Percentiles rank a stretch among this genome's conserved stretches.
These are phyloP conservation scores for Arabidopsis hybrid DNA, from an alignment of 441 rosid genomes.

Conservation along the genomic window DNA sequence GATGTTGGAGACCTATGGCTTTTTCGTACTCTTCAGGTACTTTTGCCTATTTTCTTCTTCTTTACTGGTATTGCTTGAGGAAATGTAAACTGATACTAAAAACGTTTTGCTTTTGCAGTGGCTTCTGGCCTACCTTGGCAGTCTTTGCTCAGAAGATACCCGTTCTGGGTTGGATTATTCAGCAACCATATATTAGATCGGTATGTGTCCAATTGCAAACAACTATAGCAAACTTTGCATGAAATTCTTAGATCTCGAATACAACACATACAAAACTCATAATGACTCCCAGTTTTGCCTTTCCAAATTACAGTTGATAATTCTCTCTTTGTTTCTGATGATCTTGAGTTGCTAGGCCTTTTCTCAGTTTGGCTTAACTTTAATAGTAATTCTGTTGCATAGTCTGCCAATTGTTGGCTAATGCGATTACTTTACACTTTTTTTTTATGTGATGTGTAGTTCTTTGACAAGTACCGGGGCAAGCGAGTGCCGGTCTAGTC, in stretches of 20 bases:
- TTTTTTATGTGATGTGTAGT: constrained; percentile 24
- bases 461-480: constrained; percentile 51
- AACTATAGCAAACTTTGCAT: too few species aligned
- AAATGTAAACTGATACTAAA: constrained; percentile 17
- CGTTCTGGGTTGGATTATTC: constrained; percentile 87
- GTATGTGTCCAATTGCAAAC: constrained; percentile 54
- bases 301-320: neutral
- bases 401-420: neutral
- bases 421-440: constrained; percentile 9
- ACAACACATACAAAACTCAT: neutral
- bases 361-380: constrained; percentile 3
- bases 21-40: constrained; percentile 91
- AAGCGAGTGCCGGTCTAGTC: constrained; percentile 48
- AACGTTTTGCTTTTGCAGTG: constrained; percentile 57
- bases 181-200: constrained; percentile 84
- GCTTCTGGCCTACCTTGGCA: constrained; percentile 98
- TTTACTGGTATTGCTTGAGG: constrained; percentile 10
- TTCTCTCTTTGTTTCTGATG: constrained; percentile 7
- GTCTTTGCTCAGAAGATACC: constrained; percentile 94
- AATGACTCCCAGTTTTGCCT: neutral
- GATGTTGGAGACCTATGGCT: constrained; percentile 90
- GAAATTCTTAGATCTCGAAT: neutral
- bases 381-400: neutral
- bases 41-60: constrained; percentile 7
- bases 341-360: constrained; percentile 24